Base-by-base conservation (phyloP, 495 filamentous ascomycete species). In the Chaetomium fimeti region DNA sequence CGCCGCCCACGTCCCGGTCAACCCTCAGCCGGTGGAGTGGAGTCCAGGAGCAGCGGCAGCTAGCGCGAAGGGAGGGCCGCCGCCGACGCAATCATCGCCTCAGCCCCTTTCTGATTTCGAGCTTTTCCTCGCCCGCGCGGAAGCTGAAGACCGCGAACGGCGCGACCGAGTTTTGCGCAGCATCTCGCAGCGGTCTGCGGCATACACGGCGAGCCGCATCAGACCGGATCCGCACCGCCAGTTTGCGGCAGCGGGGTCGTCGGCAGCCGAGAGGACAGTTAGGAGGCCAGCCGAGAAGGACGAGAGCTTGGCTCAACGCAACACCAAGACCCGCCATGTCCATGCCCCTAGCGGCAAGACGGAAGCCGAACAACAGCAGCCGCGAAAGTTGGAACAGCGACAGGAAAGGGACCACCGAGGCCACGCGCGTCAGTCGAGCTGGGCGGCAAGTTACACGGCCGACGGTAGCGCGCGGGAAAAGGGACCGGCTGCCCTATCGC, bases 41-140 rank as follows among this genome's bases (percentile, higher is more conserved):
- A 22, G 7, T 40, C 51, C 48, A 24, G 42, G 28, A 12, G 12
- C 12, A 15, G 52, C 40, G 20, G 8, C 58, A 25, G n/a, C 43
- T 18, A 16, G 51, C 3, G 40, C 32, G 47, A 25, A 11, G 15
- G 38, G 1, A 12, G 22, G 8, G 22, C 15, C 60, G 40, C 5
- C 51, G 16, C 9, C 58, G 9, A 20, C 54, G 2, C 40, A 24
- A 22, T 57, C 47, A 8, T 6, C 58, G 13, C 20, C 54, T 2
- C 51, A 29, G 28, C 62, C 47, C 3, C 28, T 43, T 0, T 66
- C 65, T 32, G 72, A 76, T 48, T 76, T 63, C 51, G 69, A 74
- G 54, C 40, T 59, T 12, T 76, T 76, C 57, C 24, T 76, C n/a
- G 68, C 69, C 3, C 66, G 52, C 32, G 74, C 74, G 48, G 63